Evolutionary conservation across 805 yeast genomes (phyloP).

Genomic region (Citeromyces nyonsensis): DNA sequence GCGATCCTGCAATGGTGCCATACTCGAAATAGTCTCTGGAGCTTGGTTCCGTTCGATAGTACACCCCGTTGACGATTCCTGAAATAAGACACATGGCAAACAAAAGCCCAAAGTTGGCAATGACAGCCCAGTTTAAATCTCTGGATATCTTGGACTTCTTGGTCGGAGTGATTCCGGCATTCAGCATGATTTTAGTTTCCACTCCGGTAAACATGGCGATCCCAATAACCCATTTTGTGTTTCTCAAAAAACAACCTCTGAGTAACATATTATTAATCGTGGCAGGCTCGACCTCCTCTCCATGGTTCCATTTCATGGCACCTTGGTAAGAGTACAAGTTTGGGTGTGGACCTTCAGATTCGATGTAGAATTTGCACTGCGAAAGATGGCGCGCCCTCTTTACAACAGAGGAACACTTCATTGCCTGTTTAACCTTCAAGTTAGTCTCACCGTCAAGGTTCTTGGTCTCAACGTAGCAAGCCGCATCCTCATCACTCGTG

Average conservation of each 20-base stretch:
- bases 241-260: slow-evolving; percentile 67
- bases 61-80: slow-evolving; percentile 58
- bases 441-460: slow-evolving; percentile 75
- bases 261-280: slow-evolving; percentile 54
- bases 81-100: slow-evolving; percentile 56
- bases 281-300: slow-evolving; percentile 36
- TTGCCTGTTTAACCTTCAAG: slow-evolving; percentile 59
- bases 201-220: slow-evolving; percentile 63
- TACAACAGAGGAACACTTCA: slow-evolving; percentile 30
- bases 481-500: slow-evolving; percentile 54
- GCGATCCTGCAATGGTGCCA: slow-evolving; percentile 51
- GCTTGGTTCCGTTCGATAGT: slow-evolving; percentile 25
- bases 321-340: slow-evolving; percentile 69
- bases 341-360: slow-evolving; percentile 75
- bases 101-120: slow-evolving; percentile 47
- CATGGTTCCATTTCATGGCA: slow-evolving; percentile 24
- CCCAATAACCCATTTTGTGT: slow-evolving; percentile 76
- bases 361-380: slow-evolving; percentile 47
- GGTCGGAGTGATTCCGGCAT: slow-evolving; percentile 68
- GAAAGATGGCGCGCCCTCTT: slow-evolving; percentile 31
- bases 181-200: slow-evolving; percentile 71
- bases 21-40: slow-evolving; percentile 57
- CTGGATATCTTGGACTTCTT: slow-evolving; percentile 61
- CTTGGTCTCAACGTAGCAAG: slow-evolving; percentile 63
- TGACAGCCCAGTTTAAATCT: slow-evolving; percentile 57